Base-by-base conservation (phyloP, 2,329 filamentous ascomycete species). In the Fusarium abutilonis region DNA sequence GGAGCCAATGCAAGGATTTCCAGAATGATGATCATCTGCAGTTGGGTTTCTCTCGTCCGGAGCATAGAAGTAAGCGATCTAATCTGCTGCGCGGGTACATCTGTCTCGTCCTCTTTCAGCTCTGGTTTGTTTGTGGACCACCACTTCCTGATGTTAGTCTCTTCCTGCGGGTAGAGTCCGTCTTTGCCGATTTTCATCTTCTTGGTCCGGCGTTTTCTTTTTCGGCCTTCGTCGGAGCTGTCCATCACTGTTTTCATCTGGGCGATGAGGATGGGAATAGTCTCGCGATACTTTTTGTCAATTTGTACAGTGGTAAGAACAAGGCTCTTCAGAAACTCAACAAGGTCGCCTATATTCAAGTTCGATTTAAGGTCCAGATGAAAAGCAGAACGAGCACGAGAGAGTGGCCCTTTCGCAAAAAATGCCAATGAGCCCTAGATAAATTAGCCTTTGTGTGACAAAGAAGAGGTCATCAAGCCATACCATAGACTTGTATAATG, bases 401-500 rank as follows among this genome's bases (percentile, higher is more conserved):
- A 91, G 17, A 95, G 78, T 2, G 91, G 90, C 1, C 91, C 91
- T 77, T 95, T 95, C 17, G 89, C 89, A 75, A 94, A 93, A 74
- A 93, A 95, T 55, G 91, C 91, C 53, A 94, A 78, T 4, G 91
- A 92, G 31, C 89, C 91, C 83, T 91, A 9, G 3, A 29, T 14
- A 47, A 10, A 46, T 69, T 31, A 46, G 21, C 19, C 28, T 45
- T 28, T 11, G 28, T 13, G 4, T 15, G 14, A 19, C 19, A 19
- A 43, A 17, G 4, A 17, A 21, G 13, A 11, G 19, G 15, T 31
- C 29, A 19, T 39, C 14, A 55, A 76, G 77, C 70, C 79, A 13
- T 74, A 86, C 86, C 80, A 86, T 83, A 53, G 88, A 86, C 76
- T 86, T 80, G 79, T 87, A 88, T 1, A 89, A 74, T 6, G 82